Evolutionary conservation across 345 rosid genomes (phyloP).

Genomic region (Euphorbia peplus): DNA sequence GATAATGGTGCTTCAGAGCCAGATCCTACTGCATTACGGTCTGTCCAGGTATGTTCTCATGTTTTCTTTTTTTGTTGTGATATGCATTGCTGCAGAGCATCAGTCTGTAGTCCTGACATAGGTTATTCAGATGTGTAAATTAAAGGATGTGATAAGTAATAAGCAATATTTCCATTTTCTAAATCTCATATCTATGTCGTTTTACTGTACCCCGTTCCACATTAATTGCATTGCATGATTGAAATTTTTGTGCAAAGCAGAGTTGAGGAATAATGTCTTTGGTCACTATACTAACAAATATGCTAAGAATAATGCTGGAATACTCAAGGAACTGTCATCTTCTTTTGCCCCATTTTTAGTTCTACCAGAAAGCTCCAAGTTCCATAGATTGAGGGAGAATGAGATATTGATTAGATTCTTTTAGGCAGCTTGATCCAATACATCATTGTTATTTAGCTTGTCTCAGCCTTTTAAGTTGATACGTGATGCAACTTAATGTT

Average conservation of each 20-base stretch:
- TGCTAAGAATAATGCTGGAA: background rate
- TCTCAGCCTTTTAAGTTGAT: background rate
- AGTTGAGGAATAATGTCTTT: background rate
- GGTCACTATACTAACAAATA: background rate
- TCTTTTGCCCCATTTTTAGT: background rate
- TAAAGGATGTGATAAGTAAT: background rate
- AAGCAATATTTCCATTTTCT: background rate
- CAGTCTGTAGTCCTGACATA: background rate
- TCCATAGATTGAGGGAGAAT: background rate
- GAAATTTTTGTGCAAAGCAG: background rate
- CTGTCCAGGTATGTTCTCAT: conserved; percentile 64
- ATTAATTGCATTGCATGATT: background rate
- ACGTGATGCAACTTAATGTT: conserved; percentile 13
- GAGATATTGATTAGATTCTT: background rate
- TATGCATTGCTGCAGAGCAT: background rate
- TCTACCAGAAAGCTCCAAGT: background rate
- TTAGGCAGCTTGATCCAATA: background rate
- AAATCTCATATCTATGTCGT: background rate
- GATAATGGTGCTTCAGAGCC: conserved; percentile 76
- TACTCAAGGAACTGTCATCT: background rate
- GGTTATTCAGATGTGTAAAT: background rate
- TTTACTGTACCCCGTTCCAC: background rate
- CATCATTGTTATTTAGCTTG: background rate
- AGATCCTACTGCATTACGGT: conserved; percentile 45
- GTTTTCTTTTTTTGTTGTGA: conserved; percentile 15